Percentiles rank a stretch among this genome's conserved stretches.
Evolutionary conservation across 768 basidiomycete genomes (phyloP).

Genomic region (Panaeolus cyanescens): DNA sequence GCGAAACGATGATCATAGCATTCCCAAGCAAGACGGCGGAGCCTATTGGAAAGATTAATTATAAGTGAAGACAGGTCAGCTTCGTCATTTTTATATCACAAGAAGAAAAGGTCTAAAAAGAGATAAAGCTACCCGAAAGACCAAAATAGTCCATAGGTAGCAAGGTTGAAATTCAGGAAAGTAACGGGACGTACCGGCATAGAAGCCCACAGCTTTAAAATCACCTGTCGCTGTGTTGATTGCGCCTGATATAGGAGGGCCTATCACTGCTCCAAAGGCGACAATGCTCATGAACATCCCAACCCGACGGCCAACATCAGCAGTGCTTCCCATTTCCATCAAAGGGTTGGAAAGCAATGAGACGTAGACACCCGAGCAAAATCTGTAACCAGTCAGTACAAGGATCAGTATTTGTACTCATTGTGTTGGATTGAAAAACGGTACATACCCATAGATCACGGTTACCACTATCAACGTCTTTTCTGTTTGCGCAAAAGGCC

Average conservation of each 20-base stretch:
- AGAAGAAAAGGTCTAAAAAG: neutral
- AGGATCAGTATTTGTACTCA: neutral
- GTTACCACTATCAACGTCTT: constrained; percentile 52
- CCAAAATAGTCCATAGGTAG: neutral
- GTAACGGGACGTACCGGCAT: constrained; percentile 42
- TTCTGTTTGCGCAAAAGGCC: constrained; percentile 62
- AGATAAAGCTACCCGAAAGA: neutral
- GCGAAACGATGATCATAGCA: neutral
- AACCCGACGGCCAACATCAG: constrained; percentile 63
- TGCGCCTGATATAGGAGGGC: constrained; percentile 75
- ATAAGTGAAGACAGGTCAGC: neutral
- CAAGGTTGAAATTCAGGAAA: too few species aligned
- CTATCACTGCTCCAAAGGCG: constrained; percentile 63
- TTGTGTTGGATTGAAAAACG: neutral
- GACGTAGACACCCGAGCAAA: constrained; percentile 64
- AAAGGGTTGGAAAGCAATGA: constrained; percentile 58
- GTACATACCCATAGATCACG: constrained; percentile 63
- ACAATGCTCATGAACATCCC: constrained; percentile 67
- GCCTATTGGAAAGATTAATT: neutral
- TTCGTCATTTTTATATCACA: neutral
- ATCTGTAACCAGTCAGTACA: constrained; percentile 32
- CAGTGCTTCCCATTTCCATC: constrained; percentile 58
- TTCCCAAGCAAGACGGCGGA: neutral
- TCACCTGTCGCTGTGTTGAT: constrained; percentile 55
- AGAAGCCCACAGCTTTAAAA: constrained; percentile 56